phyloP scores from a whole-genome alignment of 2,329 filamentous ascomycete genomes.

The Monosporascus sp. region DNA sequence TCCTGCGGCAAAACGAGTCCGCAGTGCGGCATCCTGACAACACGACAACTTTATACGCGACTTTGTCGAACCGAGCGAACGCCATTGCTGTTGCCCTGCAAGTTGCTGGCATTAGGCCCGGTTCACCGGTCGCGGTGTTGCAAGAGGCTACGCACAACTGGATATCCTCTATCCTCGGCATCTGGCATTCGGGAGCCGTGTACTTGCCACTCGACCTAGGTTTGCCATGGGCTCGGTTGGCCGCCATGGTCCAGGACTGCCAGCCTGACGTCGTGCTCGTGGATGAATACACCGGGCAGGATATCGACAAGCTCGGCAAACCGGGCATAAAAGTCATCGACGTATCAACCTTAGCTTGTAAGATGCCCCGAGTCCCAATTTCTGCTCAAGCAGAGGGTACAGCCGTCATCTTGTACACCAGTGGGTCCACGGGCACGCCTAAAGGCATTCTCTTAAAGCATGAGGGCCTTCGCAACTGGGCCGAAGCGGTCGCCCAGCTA shows the following conservation, averaged over 20 bases:
- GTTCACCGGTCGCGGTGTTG: neutral
- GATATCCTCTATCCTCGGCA: conserved; percentile 13
- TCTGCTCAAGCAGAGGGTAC: neutral
- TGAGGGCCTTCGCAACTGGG: conserved; percentile 21
- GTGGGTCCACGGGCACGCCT: conserved; percentile 20
- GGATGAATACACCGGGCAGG: neutral
- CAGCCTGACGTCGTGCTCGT: conserved; percentile 26
- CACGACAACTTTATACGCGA: neutral
- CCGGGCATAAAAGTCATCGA: conserved; percentile 2
- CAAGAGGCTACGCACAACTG: neutral
- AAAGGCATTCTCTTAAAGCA: conserved; percentile 30
- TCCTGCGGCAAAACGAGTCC: neutral
- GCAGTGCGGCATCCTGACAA: neutral
- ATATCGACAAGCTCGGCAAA: neutral
- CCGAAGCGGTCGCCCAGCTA: conserved; percentile 16
- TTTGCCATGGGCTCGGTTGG: conserved; percentile 21
- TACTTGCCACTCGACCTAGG: conserved; percentile 31
- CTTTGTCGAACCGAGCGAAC: neutral
- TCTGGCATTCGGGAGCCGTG: conserved; percentile 24
- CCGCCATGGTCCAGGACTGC: conserved; percentile 21
- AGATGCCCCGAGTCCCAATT: neutral
- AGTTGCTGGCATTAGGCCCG: neutral
- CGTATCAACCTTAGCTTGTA: neutral
- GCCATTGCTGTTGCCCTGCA: conserved; percentile 1
- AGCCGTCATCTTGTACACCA: conserved; percentile 20